These are phyloP conservation scores for Candida sakaeoensis DNA, from an alignment of 805 yeast species.

Conservation along the genomic window DNA sequence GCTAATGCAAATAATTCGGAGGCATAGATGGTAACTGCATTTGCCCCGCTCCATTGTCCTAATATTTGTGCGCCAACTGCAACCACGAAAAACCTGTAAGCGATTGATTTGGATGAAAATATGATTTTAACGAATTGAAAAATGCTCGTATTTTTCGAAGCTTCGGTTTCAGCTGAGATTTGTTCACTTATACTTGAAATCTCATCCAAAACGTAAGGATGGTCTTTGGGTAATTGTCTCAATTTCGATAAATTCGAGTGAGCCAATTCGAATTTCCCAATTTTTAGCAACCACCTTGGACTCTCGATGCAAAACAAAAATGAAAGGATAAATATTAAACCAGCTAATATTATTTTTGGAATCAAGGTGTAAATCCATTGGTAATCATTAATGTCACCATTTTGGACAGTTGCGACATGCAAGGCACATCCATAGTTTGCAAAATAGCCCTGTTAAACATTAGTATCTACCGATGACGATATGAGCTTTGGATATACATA, in stretches of 20 bases:
- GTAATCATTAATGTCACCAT: slow-evolving; percentile 4
- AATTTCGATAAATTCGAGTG: slow-evolving; percentile 34
- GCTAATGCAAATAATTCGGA: slow-evolving; percentile 45
- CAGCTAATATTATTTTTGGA: slow-evolving; percentile 46
- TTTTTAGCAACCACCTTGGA: slow-evolving; percentile 48
- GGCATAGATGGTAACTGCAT: slow-evolving; percentile 51
- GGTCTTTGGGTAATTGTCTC: slow-evolving; percentile 41
- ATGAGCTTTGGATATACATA: background rate
- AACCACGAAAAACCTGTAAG: slow-evolving; percentile 41
- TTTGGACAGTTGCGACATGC: slow-evolving; percentile 14
- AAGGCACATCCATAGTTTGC: slow-evolving; percentile 28
- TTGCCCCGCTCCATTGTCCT: slow-evolving; percentile 55
- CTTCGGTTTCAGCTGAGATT: slow-evolving; percentile 21
- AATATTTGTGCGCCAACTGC: slow-evolving; percentile 41
- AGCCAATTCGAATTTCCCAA: slow-evolving; percentile 35
- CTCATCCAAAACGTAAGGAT: slow-evolving; percentile 47
- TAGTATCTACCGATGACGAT: background rate
- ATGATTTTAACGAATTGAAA: slow-evolving; percentile 23
- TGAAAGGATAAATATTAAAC: slow-evolving; percentile 36
- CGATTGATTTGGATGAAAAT: slow-evolving; percentile 27
- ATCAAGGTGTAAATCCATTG: slow-evolving; percentile 52
- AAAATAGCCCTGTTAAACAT: slow-evolving; percentile 26
- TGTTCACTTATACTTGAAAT: slow-evolving; percentile 47
- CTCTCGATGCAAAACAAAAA: slow-evolving; percentile 40
- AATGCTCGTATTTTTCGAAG: background rate